phyloP scores from a whole-genome alignment of 345 rosid species.

The Corchorus capsularis region DNA sequence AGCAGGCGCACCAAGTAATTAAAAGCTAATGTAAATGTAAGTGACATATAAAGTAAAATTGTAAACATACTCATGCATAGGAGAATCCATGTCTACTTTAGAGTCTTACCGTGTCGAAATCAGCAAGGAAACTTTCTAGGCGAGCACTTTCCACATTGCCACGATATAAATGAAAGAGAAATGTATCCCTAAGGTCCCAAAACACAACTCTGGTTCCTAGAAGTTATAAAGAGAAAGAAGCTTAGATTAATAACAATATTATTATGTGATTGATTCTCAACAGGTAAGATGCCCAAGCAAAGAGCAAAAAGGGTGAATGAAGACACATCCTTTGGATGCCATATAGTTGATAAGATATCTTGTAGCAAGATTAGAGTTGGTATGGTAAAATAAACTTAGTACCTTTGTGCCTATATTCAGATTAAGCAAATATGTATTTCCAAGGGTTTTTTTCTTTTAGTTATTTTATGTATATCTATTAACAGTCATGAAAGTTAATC shows the following conservation, averaged over 20 bases:
- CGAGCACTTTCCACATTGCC: constrained; percentile 75
- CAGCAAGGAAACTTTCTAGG: constrained; percentile 72
- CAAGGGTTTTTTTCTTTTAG: too few species aligned
- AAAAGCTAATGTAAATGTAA: constrained; percentile 1
- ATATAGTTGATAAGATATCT: background rate
- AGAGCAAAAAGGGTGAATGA: background rate
- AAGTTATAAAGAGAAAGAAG: constrained; percentile 22
- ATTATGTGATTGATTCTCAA: background rate
- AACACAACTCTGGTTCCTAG: constrained; percentile 79
- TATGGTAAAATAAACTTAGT: background rate
- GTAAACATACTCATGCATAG: background rate
- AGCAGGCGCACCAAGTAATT: background rate
- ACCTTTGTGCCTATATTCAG: background rate
- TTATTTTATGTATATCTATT: background rate
- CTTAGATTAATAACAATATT: background rate
- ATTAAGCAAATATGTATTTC: background rate
- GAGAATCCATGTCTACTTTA: background rate
- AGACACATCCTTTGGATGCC: background rate
- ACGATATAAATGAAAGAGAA: constrained; percentile 68
- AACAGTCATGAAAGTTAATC: background rate
- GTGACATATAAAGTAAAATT: background rate
- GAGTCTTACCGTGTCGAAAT: constrained; percentile 71
- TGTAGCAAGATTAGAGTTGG: background rate
- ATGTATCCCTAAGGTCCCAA: constrained; percentile 86
- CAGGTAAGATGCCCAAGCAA: background rate